Evolutionary conservation across 1,284 basidiomycete species (phyloP), one percentile per base, ranked within the genome.

Genomic region (Heliocybe sulcata): DNA sequence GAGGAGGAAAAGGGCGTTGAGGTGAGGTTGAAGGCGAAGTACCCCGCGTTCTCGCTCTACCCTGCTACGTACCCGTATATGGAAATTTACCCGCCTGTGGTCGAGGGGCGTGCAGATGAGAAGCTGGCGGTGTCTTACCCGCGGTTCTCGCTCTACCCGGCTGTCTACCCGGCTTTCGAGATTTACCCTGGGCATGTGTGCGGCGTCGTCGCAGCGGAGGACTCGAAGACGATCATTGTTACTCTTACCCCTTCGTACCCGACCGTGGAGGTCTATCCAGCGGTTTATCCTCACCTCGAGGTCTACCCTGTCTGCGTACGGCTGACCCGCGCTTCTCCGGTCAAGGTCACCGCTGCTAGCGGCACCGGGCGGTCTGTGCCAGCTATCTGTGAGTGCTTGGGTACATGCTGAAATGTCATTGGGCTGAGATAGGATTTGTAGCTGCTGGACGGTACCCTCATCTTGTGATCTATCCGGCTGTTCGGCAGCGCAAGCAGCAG

Each of bases 11-110:
- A 16, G n/a, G 42, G 23, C 16, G 42, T 31, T 12, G 29, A 31
- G 38, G 38, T 57, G 12, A 54, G 54, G 14, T 42, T 29, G 26
- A 14, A n/a, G 26, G 19, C 14, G 22, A 25, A 48, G 29, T 70
- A 69, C 54, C 68, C 68, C n/a, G 56, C 59, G 42, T 50, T 71
- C 35, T 58, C 64, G 50, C 57, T 69, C 33, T 72, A 76, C 59
- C 70, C 72, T 38, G 58, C 72, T n/a, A 72, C 70, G n/a, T 76
- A 76, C 60, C 72, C 72, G n/a, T 58, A 67, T 57, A 59, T 72
- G 35, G 56, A 63, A 25, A 56, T 71, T 35, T 72, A 71, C 56
- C 69, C 71, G 3, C 20, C 33, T 6, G 29, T 35, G 4, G 8
- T 12, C 16, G 8, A 8, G 51, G 51, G 16, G 4, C 26, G 12